These are phyloP conservation scores for Hypocrella siamensis DNA, from an alignment of 2,329 filamentous ascomycete species.

Conservation along the genomic window DNA sequence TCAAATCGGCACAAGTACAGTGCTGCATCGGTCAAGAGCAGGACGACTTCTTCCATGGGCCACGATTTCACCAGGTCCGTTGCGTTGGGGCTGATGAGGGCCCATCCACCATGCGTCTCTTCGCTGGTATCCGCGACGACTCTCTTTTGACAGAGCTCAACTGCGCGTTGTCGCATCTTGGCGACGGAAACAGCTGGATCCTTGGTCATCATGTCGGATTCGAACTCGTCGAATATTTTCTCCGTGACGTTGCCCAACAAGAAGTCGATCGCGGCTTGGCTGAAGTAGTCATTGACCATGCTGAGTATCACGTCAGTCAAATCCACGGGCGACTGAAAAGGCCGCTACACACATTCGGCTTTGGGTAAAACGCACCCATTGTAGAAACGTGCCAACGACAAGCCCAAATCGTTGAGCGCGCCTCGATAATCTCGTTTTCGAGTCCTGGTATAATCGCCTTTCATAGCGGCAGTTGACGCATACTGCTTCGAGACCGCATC, in stretches of 20 bases:
- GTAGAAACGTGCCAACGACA: constrained; percentile 67
- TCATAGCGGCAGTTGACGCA: constrained; percentile 86
- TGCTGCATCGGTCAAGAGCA: constrained; percentile 72
- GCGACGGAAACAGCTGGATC: constrained; percentile 81
- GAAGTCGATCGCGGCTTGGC: constrained; percentile 89
- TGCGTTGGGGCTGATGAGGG: constrained; percentile 59
- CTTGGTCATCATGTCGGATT: constrained; percentile 80
- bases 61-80: constrained; percentile 53
- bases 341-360: background rate
- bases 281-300: constrained; percentile 95
- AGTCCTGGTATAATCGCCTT: constrained; percentile 90
- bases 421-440: constrained; percentile 81
- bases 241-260: constrained; percentile 77
- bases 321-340: too few species aligned
- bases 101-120: constrained; percentile 82
- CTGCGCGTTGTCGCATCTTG: constrained; percentile 73
- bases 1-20: constrained; percentile 86
- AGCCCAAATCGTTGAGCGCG: constrained; percentile 76
- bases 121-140: constrained; percentile 74
- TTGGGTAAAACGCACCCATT: constrained; percentile 35
- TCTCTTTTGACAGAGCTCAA: constrained; percentile 75
- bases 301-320: constrained; percentile 34
- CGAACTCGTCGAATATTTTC: constrained; percentile 84
- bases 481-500: constrained; percentile 94
- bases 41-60: constrained; percentile 75